A percentile compares a stretch with the other conserved stretches of the same genome.
Evolutionary conservation across 176 grass and related monocot genomes (phyloP).

Genomic region (Poa pratensis): DNA sequence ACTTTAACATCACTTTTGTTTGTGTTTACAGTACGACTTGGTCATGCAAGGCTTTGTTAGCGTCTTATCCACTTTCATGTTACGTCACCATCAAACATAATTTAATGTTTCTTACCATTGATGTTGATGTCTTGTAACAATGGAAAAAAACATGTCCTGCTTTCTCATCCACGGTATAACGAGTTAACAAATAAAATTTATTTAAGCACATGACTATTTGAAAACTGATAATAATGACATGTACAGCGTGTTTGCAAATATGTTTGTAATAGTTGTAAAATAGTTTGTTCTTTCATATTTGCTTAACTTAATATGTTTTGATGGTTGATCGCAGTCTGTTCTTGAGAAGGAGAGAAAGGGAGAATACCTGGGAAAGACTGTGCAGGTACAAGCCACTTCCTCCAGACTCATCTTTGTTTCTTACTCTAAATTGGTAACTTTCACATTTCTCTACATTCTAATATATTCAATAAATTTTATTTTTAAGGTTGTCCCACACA

Average conservation of each 20-base stretch:
- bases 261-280: neutral
- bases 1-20: neutral
- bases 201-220: neutral
- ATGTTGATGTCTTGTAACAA: conserved; percentile 2
- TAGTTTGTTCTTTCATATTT: neutral
- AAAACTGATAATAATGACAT: conserved; percentile 7
- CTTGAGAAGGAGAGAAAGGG: conserved; percentile 55
- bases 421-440: conserved; percentile 4
- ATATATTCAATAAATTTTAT: neutral
- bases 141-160: neutral
- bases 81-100: conserved; percentile 15
- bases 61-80: conserved; percentile 32
- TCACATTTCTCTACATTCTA: neutral
- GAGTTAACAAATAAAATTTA: too few species aligned
- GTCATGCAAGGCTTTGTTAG: conserved; percentile 9
- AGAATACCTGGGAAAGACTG: conserved; percentile 55
- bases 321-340: conserved; percentile 42
- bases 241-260: neutral
- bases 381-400: conserved; percentile 44
- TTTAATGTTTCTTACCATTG: conserved; percentile 1
- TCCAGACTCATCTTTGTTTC: conserved; percentile 16
- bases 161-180: neutral
- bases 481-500: conserved; percentile 51
- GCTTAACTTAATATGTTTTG: neutral
- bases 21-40: conserved; percentile 5